Conservation (phyloP, 495 filamentous ascomycete species). For the Hypoxylon perforatum region DNA sequence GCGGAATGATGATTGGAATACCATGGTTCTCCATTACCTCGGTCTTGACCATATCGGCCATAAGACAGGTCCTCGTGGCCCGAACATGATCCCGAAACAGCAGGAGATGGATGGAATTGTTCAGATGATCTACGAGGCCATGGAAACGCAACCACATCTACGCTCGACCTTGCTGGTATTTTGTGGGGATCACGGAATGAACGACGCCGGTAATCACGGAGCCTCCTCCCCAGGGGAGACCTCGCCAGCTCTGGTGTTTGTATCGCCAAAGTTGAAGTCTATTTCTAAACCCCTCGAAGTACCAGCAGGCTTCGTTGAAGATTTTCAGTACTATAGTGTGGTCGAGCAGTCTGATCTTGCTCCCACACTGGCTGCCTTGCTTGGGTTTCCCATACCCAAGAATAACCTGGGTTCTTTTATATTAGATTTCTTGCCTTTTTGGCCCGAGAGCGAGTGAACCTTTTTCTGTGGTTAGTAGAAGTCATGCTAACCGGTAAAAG, state of each 20-base stretch:
- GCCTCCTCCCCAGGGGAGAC: constrained; percentile 94
- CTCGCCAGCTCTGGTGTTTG: constrained; percentile 89
- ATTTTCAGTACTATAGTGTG: constrained; percentile 82
- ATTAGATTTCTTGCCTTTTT: constrained; percentile 78
- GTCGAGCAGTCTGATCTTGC: constrained; percentile 95
- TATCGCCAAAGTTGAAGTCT: constrained; percentile 82
- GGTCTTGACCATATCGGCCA: constrained; percentile 98
- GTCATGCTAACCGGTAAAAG: constrained; percentile 45
- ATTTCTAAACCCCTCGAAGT: constrained; percentile 60
- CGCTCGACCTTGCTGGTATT: constrained; percentile 84
- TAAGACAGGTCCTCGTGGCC: constrained; percentile 89
- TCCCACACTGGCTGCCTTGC: constrained; percentile 85
- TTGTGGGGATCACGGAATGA: constrained; percentile 98
- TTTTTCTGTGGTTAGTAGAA: neutral
- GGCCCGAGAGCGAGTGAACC: constrained; percentile 66
- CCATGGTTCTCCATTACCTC: constrained; percentile 60
- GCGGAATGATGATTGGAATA: constrained; percentile 6
- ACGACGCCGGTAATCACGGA: constrained; percentile 96
- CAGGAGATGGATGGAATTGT: constrained; percentile 93
- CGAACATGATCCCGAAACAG: constrained; percentile 93
- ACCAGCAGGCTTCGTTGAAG: constrained; percentile 58
- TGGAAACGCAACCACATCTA: constrained; percentile 75
- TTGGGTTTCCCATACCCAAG: constrained; percentile 89
- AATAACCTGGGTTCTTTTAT: constrained; percentile 95
- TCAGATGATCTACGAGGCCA: constrained; percentile 76